These are phyloP conservation scores for Posidonia australis DNA, from an alignment of 106 monocot species.

Conservation along the genomic window DNA sequence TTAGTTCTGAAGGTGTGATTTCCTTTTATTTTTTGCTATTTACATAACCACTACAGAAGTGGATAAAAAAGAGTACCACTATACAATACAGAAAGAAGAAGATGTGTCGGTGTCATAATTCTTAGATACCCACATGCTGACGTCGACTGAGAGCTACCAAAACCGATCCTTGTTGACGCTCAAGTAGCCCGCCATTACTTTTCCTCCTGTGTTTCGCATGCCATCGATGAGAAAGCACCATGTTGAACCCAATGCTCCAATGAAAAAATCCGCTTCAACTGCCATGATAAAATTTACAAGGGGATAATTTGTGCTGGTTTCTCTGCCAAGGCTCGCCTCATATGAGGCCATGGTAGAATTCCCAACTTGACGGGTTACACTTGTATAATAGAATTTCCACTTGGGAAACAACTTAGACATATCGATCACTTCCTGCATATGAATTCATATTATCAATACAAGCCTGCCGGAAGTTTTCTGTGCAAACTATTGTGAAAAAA, in stretches of 20 bases:
- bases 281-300: slow-evolving; percentile 86
- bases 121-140: background rate
- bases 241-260: slow-evolving; percentile 79
- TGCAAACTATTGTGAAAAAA: too few species aligned
- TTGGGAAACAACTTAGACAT: slow-evolving; percentile 32
- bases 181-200: slow-evolving; percentile 75
- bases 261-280: slow-evolving; percentile 82
- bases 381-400: slow-evolving; percentile 78
- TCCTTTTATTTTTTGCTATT: background rate
- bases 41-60: background rate
- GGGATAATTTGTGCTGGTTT: slow-evolving; percentile 78
- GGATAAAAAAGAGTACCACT: background rate
- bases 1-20: background rate
- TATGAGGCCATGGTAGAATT: slow-evolving; percentile 66
- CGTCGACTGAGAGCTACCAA: slow-evolving; percentile 70
- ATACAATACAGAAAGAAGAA: background rate
- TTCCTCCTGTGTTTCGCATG: slow-evolving; percentile 83
- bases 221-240: slow-evolving; percentile 91
- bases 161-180: slow-evolving; percentile 89
- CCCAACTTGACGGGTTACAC: slow-evolving; percentile 48
- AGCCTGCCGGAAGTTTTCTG: too few species aligned
- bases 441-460: background rate
- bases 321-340: slow-evolving; percentile 66
- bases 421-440: slow-evolving; percentile 49
- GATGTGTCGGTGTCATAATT: background rate